Conservation (phyloP, 2,329 filamentous ascomycete genomes). For the Onygenales sp. region DNA sequence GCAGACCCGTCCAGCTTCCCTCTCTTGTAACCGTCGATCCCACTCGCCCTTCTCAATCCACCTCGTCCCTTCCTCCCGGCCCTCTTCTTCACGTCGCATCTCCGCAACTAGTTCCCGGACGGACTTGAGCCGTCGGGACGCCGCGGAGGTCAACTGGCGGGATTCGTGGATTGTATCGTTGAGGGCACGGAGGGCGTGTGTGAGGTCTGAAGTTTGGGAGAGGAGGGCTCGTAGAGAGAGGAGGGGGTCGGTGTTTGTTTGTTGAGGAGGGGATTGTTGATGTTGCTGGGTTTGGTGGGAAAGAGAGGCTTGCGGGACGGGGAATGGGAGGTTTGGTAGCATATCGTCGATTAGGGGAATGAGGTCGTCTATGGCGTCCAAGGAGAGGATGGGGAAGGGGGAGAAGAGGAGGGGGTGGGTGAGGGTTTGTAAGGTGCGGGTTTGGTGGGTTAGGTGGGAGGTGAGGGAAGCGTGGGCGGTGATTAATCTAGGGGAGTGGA, state of each 20-base stretch:
- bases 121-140: slow-evolving; percentile 66
- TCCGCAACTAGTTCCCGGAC: slow-evolving; percentile 81
- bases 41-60: slow-evolving; percentile 79
- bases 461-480: slow-evolving; percentile 50
- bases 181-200: slow-evolving; percentile 73
- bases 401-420: slow-evolving; percentile 51
- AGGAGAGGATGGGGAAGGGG: slow-evolving; percentile 43
- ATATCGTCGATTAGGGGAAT: slow-evolving; percentile 47
- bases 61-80: slow-evolving; percentile 68
- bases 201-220: slow-evolving; percentile 60
- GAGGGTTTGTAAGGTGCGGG: slow-evolving; percentile 48
- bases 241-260: slow-evolving; percentile 38
- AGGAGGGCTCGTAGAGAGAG: slow-evolving; percentile 60
- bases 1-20: slow-evolving; percentile 78
- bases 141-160: slow-evolving; percentile 74
- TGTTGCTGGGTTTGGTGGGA: slow-evolving; percentile 9
- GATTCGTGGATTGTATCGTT: slow-evolving; percentile 93
- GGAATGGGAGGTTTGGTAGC: slow-evolving; percentile 44
- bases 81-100: slow-evolving; percentile 72
- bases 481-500: slow-evolving; percentile 37
- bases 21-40: slow-evolving; percentile 63
- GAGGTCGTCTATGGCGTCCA: slow-evolving; percentile 47
- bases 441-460: slow-evolving; percentile 52
- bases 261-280: slow-evolving; percentile 8
- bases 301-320: slow-evolving; percentile 22